Evolutionary conservation across 116 monocot species (phyloP).

Genomic region (Dioscorea cayenensis): DNA sequence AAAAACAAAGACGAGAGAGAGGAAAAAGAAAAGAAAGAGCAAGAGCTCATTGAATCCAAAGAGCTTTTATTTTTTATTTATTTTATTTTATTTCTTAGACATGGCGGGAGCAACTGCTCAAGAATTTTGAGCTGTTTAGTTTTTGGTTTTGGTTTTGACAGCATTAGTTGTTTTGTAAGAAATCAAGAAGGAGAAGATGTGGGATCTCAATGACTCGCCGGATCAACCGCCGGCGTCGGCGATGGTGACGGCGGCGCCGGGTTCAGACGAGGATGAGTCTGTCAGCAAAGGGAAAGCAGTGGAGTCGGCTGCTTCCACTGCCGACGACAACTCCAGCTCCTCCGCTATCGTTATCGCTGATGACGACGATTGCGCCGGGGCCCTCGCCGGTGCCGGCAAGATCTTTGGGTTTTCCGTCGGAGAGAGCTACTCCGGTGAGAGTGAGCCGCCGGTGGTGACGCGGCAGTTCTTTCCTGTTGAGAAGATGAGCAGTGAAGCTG

Average conservation of each 20-base stretch:
- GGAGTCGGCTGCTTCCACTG: not conserved
- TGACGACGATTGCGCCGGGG: not conserved
- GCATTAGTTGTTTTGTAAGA: too few species aligned
- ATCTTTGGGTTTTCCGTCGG: slow-evolving; percentile 18
- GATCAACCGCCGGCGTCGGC: not conserved
- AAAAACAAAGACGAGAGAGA: too few species aligned
- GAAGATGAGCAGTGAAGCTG: not conserved
- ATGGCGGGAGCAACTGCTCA: too few species aligned
- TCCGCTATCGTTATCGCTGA: not conserved
- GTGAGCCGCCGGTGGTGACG: slow-evolving; percentile 19
- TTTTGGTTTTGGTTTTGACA: too few species aligned
- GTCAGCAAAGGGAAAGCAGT: too few species aligned
- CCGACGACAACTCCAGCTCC: not conserved
- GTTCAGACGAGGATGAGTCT: not conserved
- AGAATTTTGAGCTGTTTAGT: too few species aligned
- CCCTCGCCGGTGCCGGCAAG: not conserved
- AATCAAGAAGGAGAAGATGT: not conserved
- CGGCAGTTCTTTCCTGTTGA: slow-evolving; percentile 61
- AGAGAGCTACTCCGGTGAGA: not conserved
- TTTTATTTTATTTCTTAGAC: too few species aligned
- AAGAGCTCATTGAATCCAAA: too few species aligned
- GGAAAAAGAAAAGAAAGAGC: too few species aligned
- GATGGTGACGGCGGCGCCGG: not conserved
- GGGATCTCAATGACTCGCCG: slow-evolving; percentile 6
- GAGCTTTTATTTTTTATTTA: too few species aligned